Conservation (phyloP, 2,329 filamentous ascomycete species). For the Diplodia mutila region DNA sequence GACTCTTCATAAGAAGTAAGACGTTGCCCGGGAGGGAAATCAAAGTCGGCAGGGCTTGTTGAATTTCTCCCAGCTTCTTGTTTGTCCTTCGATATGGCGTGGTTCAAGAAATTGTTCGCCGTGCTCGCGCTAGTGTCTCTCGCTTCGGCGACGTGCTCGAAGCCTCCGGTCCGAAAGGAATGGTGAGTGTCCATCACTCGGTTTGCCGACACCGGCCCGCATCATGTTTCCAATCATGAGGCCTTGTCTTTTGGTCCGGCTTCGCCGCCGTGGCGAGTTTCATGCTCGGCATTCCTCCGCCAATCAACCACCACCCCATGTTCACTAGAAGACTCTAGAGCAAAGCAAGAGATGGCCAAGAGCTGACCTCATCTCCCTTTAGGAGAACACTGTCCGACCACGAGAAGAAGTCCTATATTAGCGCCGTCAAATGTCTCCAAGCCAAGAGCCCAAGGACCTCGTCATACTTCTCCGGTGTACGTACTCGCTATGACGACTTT, state of each 20-base stretch:
- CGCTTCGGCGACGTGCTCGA: constrained; percentile 4
- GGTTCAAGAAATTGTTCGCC: constrained; percentile 2
- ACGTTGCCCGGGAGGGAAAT: background rate
- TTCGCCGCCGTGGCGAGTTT: no score
- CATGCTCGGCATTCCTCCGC: no score
- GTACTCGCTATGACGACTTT: constrained; percentile 43
- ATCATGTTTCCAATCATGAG: no score
- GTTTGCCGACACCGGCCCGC: background rate
- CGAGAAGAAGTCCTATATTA: constrained; percentile 41
- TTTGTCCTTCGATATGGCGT: background rate
- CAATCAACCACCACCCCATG: no score
- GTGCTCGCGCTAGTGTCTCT: constrained; percentile 10
- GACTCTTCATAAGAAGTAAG: constrained; percentile 4
- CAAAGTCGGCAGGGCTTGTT: background rate
- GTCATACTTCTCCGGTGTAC: constrained; percentile 35
- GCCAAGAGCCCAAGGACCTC: constrained; percentile 37
- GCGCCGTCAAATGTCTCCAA: constrained; percentile 42
- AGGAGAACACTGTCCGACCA: background rate
- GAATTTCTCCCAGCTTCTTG: background rate
- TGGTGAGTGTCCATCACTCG: constrained; percentile 3
- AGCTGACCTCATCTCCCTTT: constrained; percentile 29
- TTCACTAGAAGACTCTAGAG: no score
- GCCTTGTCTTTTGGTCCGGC: no score
- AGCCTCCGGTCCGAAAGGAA: constrained; percentile 20
- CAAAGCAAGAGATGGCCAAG: no score